A percentile compares a stretch with the other conserved stretches of the same genome.
Evolutionary conservation across 116 monocot genomes (phyloP).

Genomic region (Cymodocea nodosa): DNA sequence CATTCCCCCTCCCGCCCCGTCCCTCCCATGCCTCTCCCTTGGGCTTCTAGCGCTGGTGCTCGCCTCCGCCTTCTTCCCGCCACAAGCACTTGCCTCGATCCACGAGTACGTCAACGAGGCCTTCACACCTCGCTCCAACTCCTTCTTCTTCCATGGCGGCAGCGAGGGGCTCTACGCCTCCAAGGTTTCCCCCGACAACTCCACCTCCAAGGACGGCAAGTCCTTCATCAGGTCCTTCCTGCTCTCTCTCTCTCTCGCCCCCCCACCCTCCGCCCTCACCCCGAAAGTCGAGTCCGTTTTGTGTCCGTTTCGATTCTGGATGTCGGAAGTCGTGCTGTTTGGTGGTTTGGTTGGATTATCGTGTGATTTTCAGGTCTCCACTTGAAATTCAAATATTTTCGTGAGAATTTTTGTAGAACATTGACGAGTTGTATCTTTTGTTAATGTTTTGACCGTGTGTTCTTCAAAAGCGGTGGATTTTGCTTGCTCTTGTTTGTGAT

Average conservation of each 20-base stretch:
- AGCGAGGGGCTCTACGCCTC: slow-evolving; percentile 93
- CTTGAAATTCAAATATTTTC: too few relatives aligned
- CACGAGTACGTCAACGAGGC: slow-evolving; percentile 62
- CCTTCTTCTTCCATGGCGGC: slow-evolving; percentile 97
- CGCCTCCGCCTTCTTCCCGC: slow-evolving; percentile 11
- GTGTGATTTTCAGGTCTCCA: too few relatives aligned
- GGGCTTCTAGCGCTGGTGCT: slow-evolving; percentile 5
- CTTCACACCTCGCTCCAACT: slow-evolving; percentile 68
- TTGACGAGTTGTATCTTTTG: too few relatives aligned
- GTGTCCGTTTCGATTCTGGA: neutral
- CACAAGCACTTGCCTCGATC: slow-evolving; percentile 38
- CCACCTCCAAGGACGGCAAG: slow-evolving; percentile 35
- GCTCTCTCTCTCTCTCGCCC: neutral
- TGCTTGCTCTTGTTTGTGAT: too few relatives aligned
- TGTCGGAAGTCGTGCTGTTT: neutral
- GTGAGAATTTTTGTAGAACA: too few relatives aligned
- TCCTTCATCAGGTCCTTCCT: slow-evolving; percentile 51
- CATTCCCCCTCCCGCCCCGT: too few relatives aligned
- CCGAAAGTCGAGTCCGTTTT: neutral
- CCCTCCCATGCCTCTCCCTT: too few relatives aligned
- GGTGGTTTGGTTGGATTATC: too few relatives aligned
- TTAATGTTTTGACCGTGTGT: too few relatives aligned
- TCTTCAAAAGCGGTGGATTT: too few relatives aligned
- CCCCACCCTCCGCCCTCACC: neutral
- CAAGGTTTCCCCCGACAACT: slow-evolving; percentile 10